A percentile compares a stretch with the other conserved stretches of the same genome.
Conservation (phyloP, 2,329 filamentous ascomycete species). For the Fusarium abutilonis region DNA sequence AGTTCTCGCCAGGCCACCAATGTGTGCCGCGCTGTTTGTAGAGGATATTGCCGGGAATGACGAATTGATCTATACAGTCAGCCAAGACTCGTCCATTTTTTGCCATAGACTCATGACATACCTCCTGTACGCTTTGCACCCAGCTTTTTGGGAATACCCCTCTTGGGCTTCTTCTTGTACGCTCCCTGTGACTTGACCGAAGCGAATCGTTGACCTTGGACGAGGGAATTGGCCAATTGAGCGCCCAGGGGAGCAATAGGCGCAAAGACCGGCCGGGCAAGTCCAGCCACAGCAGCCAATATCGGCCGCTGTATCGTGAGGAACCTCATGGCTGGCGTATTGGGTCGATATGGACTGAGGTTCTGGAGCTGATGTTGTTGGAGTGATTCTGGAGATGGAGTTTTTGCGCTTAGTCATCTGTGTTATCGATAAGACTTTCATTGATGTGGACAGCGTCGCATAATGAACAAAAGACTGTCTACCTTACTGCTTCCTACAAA, state of each 20-base stretch:
- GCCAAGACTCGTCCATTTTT: background rate
- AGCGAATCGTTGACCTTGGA: slow-evolving; percentile 64
- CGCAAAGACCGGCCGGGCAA: slow-evolving; percentile 44
- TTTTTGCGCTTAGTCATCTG: slow-evolving; percentile 46
- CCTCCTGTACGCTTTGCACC: slow-evolving; percentile 94
- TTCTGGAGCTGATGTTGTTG: slow-evolving; percentile 36
- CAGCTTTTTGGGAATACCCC: slow-evolving; percentile 79
- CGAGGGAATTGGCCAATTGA: slow-evolving; percentile 54
- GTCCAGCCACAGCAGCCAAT: slow-evolving; percentile 51
- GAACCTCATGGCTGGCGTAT: slow-evolving; percentile 56
- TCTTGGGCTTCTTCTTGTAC: slow-evolving; percentile 71
- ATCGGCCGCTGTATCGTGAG: slow-evolving; percentile 59
- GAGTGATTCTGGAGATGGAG: slow-evolving; percentile 37
- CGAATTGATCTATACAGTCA: slow-evolving; percentile 76
- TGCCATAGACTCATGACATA: slow-evolving; percentile 53
- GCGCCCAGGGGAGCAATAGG: slow-evolving; percentile 35
- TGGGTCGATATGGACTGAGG: slow-evolving; percentile 50
- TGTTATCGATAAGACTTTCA: slow-evolving; percentile 44
- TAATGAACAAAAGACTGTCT: slow-evolving; percentile 1
- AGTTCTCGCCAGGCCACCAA: slow-evolving; percentile 97
- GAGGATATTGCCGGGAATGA: slow-evolving; percentile 96
- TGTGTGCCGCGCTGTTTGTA: slow-evolving; percentile 95
- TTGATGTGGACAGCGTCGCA: slow-evolving; percentile 42
- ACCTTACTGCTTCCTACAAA: background rate
- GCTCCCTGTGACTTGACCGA: slow-evolving; percentile 72